Evolutionary conservation across 2,329 filamentous ascomycete species (phyloP).

Genomic region (Fusarium annulatum): DNA sequence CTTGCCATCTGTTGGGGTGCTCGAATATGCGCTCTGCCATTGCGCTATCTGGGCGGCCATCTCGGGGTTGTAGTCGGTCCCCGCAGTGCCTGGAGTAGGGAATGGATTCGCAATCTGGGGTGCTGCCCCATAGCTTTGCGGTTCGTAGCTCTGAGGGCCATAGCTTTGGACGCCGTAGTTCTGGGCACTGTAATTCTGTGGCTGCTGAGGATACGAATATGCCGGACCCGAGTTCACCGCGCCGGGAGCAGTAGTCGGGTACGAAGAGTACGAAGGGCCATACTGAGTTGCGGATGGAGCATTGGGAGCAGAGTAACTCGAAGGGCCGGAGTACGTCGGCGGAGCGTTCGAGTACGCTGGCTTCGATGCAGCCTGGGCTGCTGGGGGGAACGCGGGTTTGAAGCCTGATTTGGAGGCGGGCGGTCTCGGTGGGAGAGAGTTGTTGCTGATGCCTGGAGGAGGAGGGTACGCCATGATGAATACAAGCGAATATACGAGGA

Average conservation of each 20-base stretch:
- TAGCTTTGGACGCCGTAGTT: slow-evolving; percentile 53
- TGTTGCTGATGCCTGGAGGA: slow-evolving; percentile 74
- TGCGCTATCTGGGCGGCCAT: slow-evolving; percentile 92
- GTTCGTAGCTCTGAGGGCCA: slow-evolving; percentile 40
- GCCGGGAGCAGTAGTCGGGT: slow-evolving; percentile 46
- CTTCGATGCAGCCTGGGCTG: slow-evolving; percentile 48
- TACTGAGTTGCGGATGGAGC: slow-evolving; percentile 54
- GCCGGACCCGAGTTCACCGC: slow-evolving; percentile 44
- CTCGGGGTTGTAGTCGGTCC: slow-evolving; percentile 73
- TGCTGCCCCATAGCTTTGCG: slow-evolving; percentile 56
- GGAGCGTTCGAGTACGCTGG: slow-evolving; percentile 52
- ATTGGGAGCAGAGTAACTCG: slow-evolving; percentile 51
- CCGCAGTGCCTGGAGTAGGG: slow-evolving; percentile 65
- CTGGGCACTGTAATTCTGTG: slow-evolving; percentile 28
- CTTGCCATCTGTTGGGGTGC: slow-evolving; percentile 60
- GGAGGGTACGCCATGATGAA: slow-evolving; percentile 89
- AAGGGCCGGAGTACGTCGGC: slow-evolving; percentile 45
- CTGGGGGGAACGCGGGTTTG: slow-evolving; percentile 63
- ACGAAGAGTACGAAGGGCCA: slow-evolving; percentile 56
- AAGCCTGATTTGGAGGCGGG: slow-evolving; percentile 66
- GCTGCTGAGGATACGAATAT: slow-evolving; percentile 45
- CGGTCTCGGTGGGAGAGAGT: slow-evolving; percentile 77
- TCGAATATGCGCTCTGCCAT: slow-evolving; percentile 91
- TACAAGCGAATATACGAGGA: slow-evolving; percentile 49
- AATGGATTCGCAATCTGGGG: slow-evolving; percentile 87